Evolutionary conservation across 164 flowering plant species (phyloP).

Genomic region (Malania oleifera): DNA sequence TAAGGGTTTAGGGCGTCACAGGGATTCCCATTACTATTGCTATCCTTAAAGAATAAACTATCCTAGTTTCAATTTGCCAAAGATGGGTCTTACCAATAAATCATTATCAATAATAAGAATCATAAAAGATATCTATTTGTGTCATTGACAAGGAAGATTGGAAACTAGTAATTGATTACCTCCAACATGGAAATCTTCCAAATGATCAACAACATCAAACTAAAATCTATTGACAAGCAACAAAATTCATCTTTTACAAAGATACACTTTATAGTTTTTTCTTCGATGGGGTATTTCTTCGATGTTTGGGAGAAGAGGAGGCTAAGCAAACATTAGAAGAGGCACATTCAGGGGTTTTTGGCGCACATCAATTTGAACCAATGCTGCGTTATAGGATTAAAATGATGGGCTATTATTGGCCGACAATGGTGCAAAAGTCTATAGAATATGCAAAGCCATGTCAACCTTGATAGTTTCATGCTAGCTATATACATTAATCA

Average conservation of each 20-base stretch:
- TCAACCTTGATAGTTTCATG: conserved; percentile 12
- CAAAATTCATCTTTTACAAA: conserved; percentile 13
- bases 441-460: conserved; percentile 5
- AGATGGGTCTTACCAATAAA: background rate
- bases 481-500: conserved; percentile 1
- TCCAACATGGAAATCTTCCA: conserved; percentile 9
- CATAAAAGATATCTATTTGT: too few species aligned
- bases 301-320: conserved; percentile 9
- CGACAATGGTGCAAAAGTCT: conserved; percentile 9
- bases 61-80: background rate
- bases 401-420: conserved; percentile 17
- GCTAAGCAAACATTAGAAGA: background rate
- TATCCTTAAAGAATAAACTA: background rate
- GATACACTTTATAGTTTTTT: conserved; percentile 9
- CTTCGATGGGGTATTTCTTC: conserved; percentile 4
- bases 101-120: too few species aligned
- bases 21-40: too few species aligned
- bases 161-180: conserved; percentile 7
- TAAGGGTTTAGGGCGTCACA: too few species aligned
- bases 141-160: conserved; percentile 7
- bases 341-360: conserved; percentile 16
- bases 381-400: conserved; percentile 16
- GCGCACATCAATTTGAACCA: conserved; percentile 18
- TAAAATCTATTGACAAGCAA: conserved; percentile 5
- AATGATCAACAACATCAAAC: conserved; percentile 1